Conservation (phyloP, 2,329 filamentous ascomycete species). For the Bipolaris cookei region DNA sequence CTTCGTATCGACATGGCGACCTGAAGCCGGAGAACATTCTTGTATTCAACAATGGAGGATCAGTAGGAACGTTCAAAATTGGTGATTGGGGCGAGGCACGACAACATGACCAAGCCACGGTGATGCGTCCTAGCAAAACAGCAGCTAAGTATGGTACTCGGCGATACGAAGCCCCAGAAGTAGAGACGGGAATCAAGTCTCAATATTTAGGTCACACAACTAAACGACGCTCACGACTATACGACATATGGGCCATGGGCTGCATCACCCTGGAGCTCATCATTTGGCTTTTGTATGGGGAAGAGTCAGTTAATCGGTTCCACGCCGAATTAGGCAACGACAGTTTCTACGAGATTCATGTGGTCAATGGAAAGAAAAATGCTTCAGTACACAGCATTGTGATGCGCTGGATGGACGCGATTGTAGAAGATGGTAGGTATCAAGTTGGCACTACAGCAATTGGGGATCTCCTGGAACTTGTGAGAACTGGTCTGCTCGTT, state of each 20-base stretch:
- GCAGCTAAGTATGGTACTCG: slow-evolving; percentile 18
- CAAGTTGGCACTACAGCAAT: slow-evolving; percentile 1
- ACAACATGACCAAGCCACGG: slow-evolving; percentile 4
- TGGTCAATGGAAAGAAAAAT: background rate
- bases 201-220: background rate
- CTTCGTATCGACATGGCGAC: slow-evolving; percentile 38
- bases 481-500: slow-evolving; percentile 8
- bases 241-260: slow-evolving; percentile 36
- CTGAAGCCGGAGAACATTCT: slow-evolving; percentile 51
- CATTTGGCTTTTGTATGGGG: slow-evolving; percentile 31
- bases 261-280: slow-evolving; percentile 32
- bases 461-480: slow-evolving; percentile 14
- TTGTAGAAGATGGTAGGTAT: slow-evolving; percentile 8
- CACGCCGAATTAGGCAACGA: background rate
- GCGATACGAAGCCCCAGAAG: slow-evolving; percentile 27
- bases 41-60: slow-evolving; percentile 20
- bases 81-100: slow-evolving; percentile 26
- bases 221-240: slow-evolving; percentile 22
- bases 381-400: slow-evolving; percentile 4
- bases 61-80: slow-evolving; percentile 24
- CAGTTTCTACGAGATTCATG: background rate
- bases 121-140: slow-evolving; percentile 10
- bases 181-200: background rate
- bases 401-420: slow-evolving; percentile 9
- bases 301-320: slow-evolving; percentile 3